Evolutionary conservation across 1,284 basidiomycete genomes (phyloP).

Genomic region (Melampsora occidentalis): DNA sequence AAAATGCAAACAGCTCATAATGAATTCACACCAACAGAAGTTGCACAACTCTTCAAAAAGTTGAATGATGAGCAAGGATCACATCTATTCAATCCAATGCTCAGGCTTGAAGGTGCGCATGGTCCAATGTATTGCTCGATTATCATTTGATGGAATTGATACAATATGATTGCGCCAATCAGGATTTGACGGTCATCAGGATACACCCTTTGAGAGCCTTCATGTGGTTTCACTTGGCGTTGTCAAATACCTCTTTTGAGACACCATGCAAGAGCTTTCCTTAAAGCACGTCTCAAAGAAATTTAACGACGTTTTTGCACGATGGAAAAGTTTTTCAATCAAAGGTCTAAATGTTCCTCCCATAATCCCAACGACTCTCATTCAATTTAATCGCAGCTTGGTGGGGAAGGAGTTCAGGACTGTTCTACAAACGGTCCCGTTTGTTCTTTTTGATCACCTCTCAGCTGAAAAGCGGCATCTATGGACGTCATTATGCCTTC

Average conservation of each 20-base stretch:
- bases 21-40: background rate
- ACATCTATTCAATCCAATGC: background rate
- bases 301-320: conserved; percentile 46
- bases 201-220: conserved; percentile 55
- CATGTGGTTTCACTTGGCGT: conserved; percentile 55
- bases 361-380: conserved; percentile 50
- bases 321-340: conserved; percentile 49
- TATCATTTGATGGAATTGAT: background rate
- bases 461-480: too few relatives aligned
- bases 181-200: conserved; percentile 53
- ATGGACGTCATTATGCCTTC: conserved; percentile 53
- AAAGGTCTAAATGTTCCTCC: conserved; percentile 49
- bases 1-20: too few relatives aligned
- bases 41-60: background rate
- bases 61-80: background rate
- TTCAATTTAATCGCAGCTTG: conserved; percentile 53
- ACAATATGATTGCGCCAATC: background rate
- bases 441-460: conserved; percentile 51
- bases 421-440: conserved; percentile 55
- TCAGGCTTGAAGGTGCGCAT: background rate
- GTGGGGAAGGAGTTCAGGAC: conserved; percentile 54
- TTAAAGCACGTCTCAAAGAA: conserved; percentile 38
- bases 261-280: conserved; percentile 50
- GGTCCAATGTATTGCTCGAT: background rate
- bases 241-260: conserved; percentile 56